A percentile compares a stretch with the other conserved stretches of the same genome.
Evolutionary conservation across 2,329 filamentous ascomycete species (phyloP).

Genomic region (Claviceps cyperi): DNA sequence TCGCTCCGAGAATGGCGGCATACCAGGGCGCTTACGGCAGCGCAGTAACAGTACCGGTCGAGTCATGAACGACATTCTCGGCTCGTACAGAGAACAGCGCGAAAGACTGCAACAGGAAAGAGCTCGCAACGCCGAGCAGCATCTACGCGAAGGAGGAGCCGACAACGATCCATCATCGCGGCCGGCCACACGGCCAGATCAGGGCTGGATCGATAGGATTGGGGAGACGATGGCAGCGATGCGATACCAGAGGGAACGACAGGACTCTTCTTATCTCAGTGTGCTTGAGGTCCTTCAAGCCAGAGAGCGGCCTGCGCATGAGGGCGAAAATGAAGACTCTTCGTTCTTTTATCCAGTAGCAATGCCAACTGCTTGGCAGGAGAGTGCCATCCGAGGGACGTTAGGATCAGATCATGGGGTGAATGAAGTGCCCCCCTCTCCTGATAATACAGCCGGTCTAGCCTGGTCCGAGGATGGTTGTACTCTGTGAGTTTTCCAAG

Average conservation of each 20-base stretch:
- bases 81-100: conserved; percentile 23
- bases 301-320: conserved; percentile 16
- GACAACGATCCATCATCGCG: conserved; percentile 1
- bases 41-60: conserved; percentile 22
- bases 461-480: conserved; percentile 48
- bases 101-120: conserved; percentile 20
- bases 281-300: conserved; percentile 24
- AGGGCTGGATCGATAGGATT: conserved; percentile 18
- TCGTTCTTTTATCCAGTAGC: conserved; percentile 22
- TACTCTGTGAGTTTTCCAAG: conserved; percentile 35
- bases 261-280: conserved; percentile 22
- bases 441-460: conserved; percentile 46
- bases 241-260: conserved; percentile 21
- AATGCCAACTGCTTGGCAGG: conserved; percentile 25
- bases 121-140: conserved; percentile 19
- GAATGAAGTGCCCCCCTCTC: conserved; percentile 29
- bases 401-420: conserved; percentile 23
- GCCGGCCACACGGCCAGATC: conserved; percentile 12
- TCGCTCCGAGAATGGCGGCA: conserved; percentile 12
- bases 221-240: conserved; percentile 22
- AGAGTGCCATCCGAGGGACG: conserved; percentile 20
- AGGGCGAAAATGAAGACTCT: conserved; percentile 22
- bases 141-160: conserved; percentile 14
- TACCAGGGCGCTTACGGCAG: conserved; percentile 19
- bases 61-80: conserved; percentile 25